phyloP scores from a whole-genome alignment of 1,139 yeast genomes.

The Taphrina sp. region DNA sequence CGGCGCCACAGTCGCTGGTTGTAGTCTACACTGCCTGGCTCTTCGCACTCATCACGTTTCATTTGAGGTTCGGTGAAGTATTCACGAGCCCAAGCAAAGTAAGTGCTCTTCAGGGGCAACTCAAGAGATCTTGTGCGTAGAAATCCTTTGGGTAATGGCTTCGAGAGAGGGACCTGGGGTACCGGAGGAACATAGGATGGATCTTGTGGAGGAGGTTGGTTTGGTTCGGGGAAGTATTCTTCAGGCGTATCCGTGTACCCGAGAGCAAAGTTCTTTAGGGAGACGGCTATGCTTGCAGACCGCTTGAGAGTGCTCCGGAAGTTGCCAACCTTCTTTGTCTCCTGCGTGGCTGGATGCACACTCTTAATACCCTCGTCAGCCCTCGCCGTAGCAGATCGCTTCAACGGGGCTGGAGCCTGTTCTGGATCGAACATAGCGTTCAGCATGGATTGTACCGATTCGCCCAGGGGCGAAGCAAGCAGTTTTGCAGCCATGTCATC shows the following conservation, averaged over 20 bases:
- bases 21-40: conserved; percentile 88
- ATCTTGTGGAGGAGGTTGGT: conserved; percentile 37
- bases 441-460: conserved; percentile 58
- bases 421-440: conserved; percentile 19
- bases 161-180: conserved; percentile 36
- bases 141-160: conserved; percentile 33
- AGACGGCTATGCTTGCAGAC: conserved; percentile 46
- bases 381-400: conserved; percentile 7
- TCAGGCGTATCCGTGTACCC: conserved; percentile 39
- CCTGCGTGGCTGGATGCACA: conserved; percentile 6
- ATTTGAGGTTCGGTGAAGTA: conserved; percentile 97
- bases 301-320: conserved; percentile 41
- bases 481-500: conserved; percentile 69
- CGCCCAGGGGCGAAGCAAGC: conserved; percentile 62
- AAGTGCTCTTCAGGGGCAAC: conserved; percentile 65
- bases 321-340: conserved; percentile 8
- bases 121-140: conserved; percentile 11
- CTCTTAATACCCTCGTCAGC: conserved; percentile 11
- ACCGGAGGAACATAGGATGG: conserved; percentile 40
- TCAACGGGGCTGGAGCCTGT: conserved; percentile 12
- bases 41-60: conserved; percentile 74
- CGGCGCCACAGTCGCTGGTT: conserved; percentile 84
- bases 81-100: conserved; percentile 84
- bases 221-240: conserved; percentile 35
- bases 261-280: conserved; percentile 43